Evolutionary conservation across 2,329 filamentous ascomycete genomes (phyloP).

Genomic region (Polytolypa hystricis): DNA sequence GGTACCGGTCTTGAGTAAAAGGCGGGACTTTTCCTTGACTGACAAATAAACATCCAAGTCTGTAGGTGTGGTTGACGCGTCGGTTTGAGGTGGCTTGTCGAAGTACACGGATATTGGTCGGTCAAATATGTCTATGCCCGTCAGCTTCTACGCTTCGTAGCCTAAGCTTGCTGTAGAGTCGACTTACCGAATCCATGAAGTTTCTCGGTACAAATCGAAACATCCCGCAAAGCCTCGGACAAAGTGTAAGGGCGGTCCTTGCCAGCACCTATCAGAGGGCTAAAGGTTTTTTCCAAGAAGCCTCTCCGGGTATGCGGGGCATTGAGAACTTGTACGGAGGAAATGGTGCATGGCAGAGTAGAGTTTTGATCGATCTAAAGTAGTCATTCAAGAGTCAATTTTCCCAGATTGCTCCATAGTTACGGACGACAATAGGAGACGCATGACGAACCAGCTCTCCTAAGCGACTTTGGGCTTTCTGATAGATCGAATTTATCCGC

Average conservation of each 20-base stretch:
- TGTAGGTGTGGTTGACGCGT: constrained; percentile 58
- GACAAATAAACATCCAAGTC: constrained; percentile 73
- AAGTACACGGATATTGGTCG: constrained; percentile 72
- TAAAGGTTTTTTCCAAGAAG: constrained; percentile 74
- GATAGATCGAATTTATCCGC: constrained; percentile 46
- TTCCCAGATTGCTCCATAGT: no score
- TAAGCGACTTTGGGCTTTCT: constrained; percentile 52
- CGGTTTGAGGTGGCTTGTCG: constrained; percentile 59
- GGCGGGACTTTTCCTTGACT: constrained; percentile 66
- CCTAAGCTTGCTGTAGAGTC: background rate
- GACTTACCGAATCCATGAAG: constrained; percentile 65
- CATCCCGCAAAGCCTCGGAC: constrained; percentile 61
- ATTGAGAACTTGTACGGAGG: constrained; percentile 72
- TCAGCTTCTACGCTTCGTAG: constrained; percentile 4
- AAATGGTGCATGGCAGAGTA: constrained; percentile 77
- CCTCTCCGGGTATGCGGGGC: constrained; percentile 69
- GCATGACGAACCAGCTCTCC: constrained; percentile 48
- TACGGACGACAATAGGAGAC: constrained; percentile 3
- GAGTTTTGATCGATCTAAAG: constrained; percentile 66
- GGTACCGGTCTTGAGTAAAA: constrained; percentile 87
- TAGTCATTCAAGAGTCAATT: background rate
- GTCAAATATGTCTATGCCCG: constrained; percentile 65
- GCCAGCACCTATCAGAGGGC: constrained; percentile 62
- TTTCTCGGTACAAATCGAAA: constrained; percentile 61
- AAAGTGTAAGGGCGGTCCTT: constrained; percentile 62